Evolutionary conservation across 352 stramenopile genomes (phyloP).

Genomic region (Phytophthora foliorum): DNA sequence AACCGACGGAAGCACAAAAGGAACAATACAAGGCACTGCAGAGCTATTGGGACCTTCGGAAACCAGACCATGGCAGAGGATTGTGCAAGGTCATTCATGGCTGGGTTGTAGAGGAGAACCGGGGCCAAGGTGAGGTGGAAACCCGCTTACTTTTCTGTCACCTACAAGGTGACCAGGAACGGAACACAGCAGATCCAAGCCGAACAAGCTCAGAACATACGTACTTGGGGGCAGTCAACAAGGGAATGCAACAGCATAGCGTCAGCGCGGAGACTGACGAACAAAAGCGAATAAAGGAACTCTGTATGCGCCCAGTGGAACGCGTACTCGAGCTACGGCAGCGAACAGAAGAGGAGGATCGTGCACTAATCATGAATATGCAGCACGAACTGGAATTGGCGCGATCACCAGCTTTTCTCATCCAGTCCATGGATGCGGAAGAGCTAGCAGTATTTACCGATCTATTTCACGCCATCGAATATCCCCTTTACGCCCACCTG

Average conservation of each 20-base stretch:
- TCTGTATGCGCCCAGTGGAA: background rate
- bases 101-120: no score
- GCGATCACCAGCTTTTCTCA: background rate
- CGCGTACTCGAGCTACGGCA: background rate
- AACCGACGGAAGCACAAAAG: background rate
- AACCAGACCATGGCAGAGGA: background rate
- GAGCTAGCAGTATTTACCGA: constrained; percentile 6
- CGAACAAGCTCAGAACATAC: no score
- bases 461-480: constrained; percentile 7
- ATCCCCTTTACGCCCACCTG: constrained; percentile 17
- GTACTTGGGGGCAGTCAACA: background rate
- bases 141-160: background rate
- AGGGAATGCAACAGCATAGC: no score
- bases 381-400: background rate
- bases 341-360: background rate
- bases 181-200: no score
- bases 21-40: background rate
- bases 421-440: constrained; percentile 3
- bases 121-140: no score
- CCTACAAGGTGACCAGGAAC: no score
- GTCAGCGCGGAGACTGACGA: background rate
- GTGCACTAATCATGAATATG: background rate
- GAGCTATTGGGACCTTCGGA: background rate
- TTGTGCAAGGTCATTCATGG: background rate
- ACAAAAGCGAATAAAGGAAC: background rate